A percentile compares a stretch with the other conserved stretches of the same genome.
Conservation (phyloP, 345 rosid genomes). For the Tarenaya hassleriana region DNA sequence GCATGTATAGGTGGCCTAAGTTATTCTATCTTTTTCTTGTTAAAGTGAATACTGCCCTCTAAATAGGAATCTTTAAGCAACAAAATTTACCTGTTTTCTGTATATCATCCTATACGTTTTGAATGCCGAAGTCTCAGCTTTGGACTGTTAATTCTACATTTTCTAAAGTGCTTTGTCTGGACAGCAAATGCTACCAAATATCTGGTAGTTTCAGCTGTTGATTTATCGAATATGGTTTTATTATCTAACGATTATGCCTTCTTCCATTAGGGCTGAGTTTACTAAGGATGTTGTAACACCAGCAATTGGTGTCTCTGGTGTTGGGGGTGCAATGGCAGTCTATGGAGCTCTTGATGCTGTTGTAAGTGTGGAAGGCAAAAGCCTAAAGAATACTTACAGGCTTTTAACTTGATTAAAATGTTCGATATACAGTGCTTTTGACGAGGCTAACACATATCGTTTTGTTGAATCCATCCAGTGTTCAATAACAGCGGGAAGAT, state of each 20-base stretch:
- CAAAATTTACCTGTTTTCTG: no score
- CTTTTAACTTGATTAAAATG: background rate
- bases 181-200: background rate
- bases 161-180: background rate
- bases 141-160: background rate
- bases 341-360: conserved; percentile 87
- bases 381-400: background rate
- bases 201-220: background rate
- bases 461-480: conserved; percentile 41
- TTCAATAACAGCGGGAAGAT: conserved; percentile 73
- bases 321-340: conserved; percentile 87
- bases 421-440: background rate
- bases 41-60: background rate
- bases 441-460: background rate
- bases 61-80: background rate
- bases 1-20: no score
- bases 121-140: background rate
- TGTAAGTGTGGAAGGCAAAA: conserved; percentile 48
- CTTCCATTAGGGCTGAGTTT: conserved; percentile 67
- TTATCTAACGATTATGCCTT: background rate
- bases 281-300: conserved; percentile 84
- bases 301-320: conserved; percentile 73
- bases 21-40: background rate
- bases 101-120: background rate
- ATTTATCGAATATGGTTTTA: background rate